Evolutionary conservation across 805 yeast species (phyloP).

Genomic region (Metschnikowia continentalis): DNA sequence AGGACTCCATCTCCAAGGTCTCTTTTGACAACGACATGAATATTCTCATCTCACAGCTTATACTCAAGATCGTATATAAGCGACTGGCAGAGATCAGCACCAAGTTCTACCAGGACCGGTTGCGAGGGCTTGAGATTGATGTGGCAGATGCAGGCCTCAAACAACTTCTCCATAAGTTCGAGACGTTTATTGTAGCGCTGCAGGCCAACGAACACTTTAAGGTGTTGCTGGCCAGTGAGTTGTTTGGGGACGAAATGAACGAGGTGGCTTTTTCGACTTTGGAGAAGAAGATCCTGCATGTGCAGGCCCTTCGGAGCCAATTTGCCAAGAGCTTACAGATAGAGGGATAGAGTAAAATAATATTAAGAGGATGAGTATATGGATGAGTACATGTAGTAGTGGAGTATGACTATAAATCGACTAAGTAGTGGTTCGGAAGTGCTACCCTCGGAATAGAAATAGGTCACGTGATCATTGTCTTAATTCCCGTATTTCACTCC

Average conservation of each 20-base stretch:
- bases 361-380: not conserved
- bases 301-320: conserved; percentile 4
- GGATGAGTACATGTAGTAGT: too few relatives aligned
- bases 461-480: too few relatives aligned
- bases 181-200: conserved; percentile 19
- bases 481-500: too few relatives aligned
- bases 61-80: conserved; percentile 36
- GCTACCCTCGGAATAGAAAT: too few relatives aligned
- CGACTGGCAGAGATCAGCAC: conserved; percentile 28
- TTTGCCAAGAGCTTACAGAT: not conserved
- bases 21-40: conserved; percentile 57
- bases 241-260: conserved; percentile 1
- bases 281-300: conserved; percentile 18
- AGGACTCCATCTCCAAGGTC: conserved; percentile 55
- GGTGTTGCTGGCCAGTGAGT: conserved; percentile 7
- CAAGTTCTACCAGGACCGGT: conserved; percentile 17
- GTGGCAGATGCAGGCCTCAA: conserved; percentile 12
- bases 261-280: conserved; percentile 12
- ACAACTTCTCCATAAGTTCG: conserved; percentile 26
- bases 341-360: not conserved
- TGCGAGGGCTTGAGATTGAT: conserved; percentile 29
- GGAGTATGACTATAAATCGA: too few relatives aligned
- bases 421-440: too few relatives aligned
- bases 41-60: conserved; percentile 49
- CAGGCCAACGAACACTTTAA: not conserved